Percentiles rank a stretch among this genome's conserved stretches.
Conservation (phyloP, 1,139 yeast species). For the Candida buenavistaensis region DNA sequence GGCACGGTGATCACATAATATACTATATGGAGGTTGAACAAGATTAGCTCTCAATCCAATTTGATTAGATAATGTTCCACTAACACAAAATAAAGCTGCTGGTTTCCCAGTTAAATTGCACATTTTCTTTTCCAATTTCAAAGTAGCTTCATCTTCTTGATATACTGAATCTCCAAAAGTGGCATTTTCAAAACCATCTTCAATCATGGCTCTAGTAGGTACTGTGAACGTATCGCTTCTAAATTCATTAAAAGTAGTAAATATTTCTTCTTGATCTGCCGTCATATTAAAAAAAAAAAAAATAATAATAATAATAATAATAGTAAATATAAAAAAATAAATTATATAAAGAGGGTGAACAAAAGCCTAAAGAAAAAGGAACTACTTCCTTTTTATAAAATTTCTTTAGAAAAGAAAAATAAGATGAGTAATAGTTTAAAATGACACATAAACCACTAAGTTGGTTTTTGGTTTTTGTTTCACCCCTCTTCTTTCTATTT, state of each 20-base stretch:
- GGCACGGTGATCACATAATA: conserved; percentile 81
- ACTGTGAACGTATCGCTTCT: conserved; percentile 93
- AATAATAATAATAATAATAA: too few species aligned
- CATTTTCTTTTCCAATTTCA: conserved; percentile 62
- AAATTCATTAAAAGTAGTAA: conserved; percentile 54
- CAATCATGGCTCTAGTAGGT: conserved; percentile 74
- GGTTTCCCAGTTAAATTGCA: conserved; percentile 77
- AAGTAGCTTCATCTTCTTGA: conserved; percentile 75
- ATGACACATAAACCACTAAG: too few species aligned
- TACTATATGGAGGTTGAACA: conserved; percentile 81
- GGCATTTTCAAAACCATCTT: conserved; percentile 35
- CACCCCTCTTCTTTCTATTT: too few species aligned
- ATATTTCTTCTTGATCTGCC: conserved; percentile 19
- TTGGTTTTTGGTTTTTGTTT: too few species aligned
- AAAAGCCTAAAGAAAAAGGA: too few species aligned
- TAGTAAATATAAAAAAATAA: too few species aligned
- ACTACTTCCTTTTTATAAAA: too few species aligned
- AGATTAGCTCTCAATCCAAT: conserved; percentile 78
- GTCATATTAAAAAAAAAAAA: conserved; percentile 22
- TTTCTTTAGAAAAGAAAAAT: too few species aligned
- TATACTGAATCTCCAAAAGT: conserved; percentile 88
- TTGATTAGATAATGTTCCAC: conserved; percentile 92
- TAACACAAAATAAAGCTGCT: conserved; percentile 80
- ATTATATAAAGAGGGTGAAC: too few species aligned
- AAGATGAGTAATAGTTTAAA: too few species aligned